Evolutionary conservation across 2,329 filamentous ascomycete species (phyloP).

Genomic region (Colletotrichum agaves): DNA sequence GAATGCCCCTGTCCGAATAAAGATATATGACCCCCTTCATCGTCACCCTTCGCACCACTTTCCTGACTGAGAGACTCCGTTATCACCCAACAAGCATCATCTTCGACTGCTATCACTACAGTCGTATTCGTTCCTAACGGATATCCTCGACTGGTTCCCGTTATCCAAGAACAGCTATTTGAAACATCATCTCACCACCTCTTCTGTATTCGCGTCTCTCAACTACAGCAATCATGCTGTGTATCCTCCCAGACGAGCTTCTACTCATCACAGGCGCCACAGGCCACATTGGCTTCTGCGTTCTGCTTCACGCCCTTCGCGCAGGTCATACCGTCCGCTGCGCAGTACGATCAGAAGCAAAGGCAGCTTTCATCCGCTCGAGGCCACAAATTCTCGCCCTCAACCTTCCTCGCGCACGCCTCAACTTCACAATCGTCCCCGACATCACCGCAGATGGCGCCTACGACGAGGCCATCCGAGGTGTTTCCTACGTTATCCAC

Average conservation of each 20-base stretch:
- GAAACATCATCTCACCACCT: neutral
- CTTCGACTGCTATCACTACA: neutral
- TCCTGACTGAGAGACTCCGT: conserved; percentile 1
- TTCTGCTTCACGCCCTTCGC: conserved; percentile 42
- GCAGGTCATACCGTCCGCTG: conserved; percentile 45
- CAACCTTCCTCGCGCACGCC: conserved; percentile 34
- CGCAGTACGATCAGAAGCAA: conserved; percentile 44
- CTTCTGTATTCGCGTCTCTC: neutral
- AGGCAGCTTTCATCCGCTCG: conserved; percentile 33
- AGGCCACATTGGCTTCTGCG: conserved; percentile 46
- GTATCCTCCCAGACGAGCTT: conserved; percentile 32
- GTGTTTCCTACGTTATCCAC: conserved; percentile 51
- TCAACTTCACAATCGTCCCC: conserved; percentile 48
- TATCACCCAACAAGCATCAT: neutral
- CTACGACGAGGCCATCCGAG: conserved; percentile 55
- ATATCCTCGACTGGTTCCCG: conserved; percentile 11
- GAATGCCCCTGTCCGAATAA: neutral
- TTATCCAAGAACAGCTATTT: neutral
- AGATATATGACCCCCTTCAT: conserved; percentile 26
- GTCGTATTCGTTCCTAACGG: conserved; percentile 7
- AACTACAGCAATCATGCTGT: conserved; percentile 26
- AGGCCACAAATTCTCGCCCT: conserved; percentile 35
- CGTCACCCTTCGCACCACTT: conserved; percentile 1
- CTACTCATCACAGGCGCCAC: conserved; percentile 46
- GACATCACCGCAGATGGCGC: conserved; percentile 51